These are phyloP conservation scores for Pseudogymnoascus sp. DNA, from an alignment of 2,329 filamentous ascomycete species.

Conservation along the genomic window DNA sequence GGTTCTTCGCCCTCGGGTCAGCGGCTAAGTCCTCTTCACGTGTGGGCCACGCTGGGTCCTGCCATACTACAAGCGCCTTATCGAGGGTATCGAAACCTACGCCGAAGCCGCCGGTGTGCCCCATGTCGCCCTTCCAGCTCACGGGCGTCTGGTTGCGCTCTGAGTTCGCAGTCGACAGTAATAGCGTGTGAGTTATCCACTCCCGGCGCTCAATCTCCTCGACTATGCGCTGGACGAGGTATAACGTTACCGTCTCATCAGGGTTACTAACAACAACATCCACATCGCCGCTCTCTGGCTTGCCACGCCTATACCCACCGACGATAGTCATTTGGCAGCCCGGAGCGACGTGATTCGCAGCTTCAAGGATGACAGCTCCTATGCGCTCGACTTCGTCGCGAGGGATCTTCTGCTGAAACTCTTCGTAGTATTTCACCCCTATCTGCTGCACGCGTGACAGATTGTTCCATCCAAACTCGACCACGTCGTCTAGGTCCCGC, in stretches of 20 bases:
- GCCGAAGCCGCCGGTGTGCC: constrained; percentile 31
- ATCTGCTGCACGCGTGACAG: constrained; percentile 83
- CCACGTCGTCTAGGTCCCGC: constrained; percentile 76
- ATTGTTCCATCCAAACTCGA: constrained; percentile 70
- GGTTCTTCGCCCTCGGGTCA: constrained; percentile 43
- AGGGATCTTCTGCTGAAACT: constrained; percentile 65
- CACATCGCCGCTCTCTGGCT: constrained; percentile 64
- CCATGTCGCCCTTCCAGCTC: constrained; percentile 41
- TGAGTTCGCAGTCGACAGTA: constrained; percentile 60
- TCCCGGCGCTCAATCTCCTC: constrained; percentile 56
- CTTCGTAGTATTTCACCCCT: constrained; percentile 87
- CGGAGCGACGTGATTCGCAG: constrained; percentile 55
- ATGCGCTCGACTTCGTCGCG: constrained; percentile 68
- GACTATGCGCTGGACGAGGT: constrained; percentile 68
- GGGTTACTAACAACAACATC: constrained; percentile 79
- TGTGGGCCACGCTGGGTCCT: constrained; percentile 50
- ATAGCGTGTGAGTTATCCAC: constrained; percentile 76
- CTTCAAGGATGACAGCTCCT: constrained; percentile 49
- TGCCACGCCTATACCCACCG: constrained; percentile 61
- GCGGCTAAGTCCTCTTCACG: constrained; percentile 27
- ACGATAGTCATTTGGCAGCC: constrained; percentile 54
- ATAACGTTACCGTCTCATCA: constrained; percentile 56
- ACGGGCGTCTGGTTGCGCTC: constrained; percentile 59
- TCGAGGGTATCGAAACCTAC: constrained; percentile 80
- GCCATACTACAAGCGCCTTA: constrained; percentile 90